Evolutionary conservation across 192 early-diverging fungal species (phyloP), one percentile per base, ranked within the genome.

Genomic region (Backusella parvicylindrica): DNA sequence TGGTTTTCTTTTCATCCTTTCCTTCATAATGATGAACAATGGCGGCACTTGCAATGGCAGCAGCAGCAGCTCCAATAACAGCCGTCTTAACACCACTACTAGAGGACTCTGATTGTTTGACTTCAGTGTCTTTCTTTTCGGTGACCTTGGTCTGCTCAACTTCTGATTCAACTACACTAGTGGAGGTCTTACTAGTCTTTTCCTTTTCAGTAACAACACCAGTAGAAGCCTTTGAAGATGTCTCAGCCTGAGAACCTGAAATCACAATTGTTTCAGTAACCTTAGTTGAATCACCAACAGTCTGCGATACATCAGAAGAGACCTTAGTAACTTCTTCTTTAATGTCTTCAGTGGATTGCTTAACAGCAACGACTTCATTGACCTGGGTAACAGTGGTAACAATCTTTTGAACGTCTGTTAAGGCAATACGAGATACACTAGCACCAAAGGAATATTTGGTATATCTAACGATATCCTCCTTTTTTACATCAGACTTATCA

Each of bases 1-100:
- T 65, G 16, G 66, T 68, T 16, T 68, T 68, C 66, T 68, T 68
- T 41, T 74, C 33, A 18, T 35, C 66, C 65, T 75, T 75, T 6
- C 66, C 65, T 53, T 75, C 43, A 53, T 75, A 65, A 6, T 75
- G 65, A 36, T 75, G 37, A 21, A 21, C 9, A 68, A 53, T 53
- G 56, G 49, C 40, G 33, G 50, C 73, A 49, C 63, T 43, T 8
- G 63, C 73, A 66, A 74, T 23, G 16, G 64, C 64, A 16, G 73
- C 73, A 32, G 73, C 73, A 9, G 63, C 73, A 15, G 64, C 73
- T n/a, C 69, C 69, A 47, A 70, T 26, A n/a, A 50, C 69, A 43
- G 43, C 69, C 13, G 69, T 68, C 11, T n/a, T 38, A 12, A 13
- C 18, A 68, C 38, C 69, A 50, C 11, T 32, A 50, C 11, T 32